Percentiles rank a stretch among this genome's conserved stretches.
phyloP scores from a whole-genome alignment of 1,139 yeast genomes.

The Hanseniaspora uvarum region DNA sequence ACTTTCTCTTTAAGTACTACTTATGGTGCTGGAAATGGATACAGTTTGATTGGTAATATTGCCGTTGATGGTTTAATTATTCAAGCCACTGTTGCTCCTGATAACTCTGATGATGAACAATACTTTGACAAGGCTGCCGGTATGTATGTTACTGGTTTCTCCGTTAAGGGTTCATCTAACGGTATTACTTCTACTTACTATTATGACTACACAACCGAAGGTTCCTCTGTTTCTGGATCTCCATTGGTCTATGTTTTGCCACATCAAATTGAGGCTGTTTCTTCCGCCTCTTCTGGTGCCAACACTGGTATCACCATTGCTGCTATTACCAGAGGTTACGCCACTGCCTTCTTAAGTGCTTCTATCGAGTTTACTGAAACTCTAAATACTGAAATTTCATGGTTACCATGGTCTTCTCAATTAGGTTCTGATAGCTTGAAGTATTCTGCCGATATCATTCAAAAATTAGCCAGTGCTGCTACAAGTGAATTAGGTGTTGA shows the following conservation, averaged over 20 bases:
- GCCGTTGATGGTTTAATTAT: constrained; percentile 47
- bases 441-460: constrained; percentile 44
- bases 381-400: constrained; percentile 42
- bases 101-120: constrained; percentile 34
- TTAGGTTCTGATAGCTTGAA: constrained; percentile 31
- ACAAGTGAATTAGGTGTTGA: constrained; percentile 49
- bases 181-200: constrained; percentile 41
- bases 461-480: constrained; percentile 45
- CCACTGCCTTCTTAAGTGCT: constrained; percentile 51
- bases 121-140: constrained; percentile 58
- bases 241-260: constrained; percentile 60
- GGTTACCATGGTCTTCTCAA: constrained; percentile 49
- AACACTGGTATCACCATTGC: constrained; percentile 43
- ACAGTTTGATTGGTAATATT: constrained; percentile 37
- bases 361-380: constrained; percentile 39
- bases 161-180: constrained; percentile 33
- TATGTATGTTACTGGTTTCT: constrained; percentile 39
- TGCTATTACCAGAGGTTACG: constrained; percentile 57
- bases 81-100: constrained; percentile 52
- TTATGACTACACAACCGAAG: constrained; percentile 44
- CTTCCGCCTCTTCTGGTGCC: constrained; percentile 31
- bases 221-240: constrained; percentile 42
- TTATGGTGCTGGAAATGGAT: constrained; percentile 22
- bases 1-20: constrained; percentile 33
- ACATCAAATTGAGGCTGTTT: constrained; percentile 53